Evolutionary conservation across 2,329 filamentous ascomycete genomes (phyloP).

Genomic region (Diplodia corticola): DNA sequence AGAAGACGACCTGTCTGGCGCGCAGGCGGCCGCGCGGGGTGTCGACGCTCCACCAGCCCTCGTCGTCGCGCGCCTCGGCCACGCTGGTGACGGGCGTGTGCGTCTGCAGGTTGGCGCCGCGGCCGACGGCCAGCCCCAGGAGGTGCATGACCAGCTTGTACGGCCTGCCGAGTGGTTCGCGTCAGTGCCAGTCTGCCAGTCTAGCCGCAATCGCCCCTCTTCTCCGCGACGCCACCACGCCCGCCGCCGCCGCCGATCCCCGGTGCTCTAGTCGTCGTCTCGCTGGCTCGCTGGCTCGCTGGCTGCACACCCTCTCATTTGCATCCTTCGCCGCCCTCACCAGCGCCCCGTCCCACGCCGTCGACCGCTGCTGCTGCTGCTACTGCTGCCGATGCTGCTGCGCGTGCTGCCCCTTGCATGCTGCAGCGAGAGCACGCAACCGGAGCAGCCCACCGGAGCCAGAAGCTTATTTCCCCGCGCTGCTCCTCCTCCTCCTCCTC

Average conservation of each 20-base stretch:
- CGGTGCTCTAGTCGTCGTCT: background rate
- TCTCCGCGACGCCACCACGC: background rate
- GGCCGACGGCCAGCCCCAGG: constrained; percentile 25
- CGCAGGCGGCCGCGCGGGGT: constrained; percentile 30
- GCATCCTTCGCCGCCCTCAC: background rate
- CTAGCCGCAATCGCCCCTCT: constrained; percentile 1
- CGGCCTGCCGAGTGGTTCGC: constrained; percentile 26
- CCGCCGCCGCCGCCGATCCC: background rate
- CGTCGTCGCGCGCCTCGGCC: background rate
- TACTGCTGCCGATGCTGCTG: too few relatives aligned
- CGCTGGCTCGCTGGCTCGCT: background rate
- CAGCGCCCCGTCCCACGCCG: too few relatives aligned
- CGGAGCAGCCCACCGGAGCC: background rate
- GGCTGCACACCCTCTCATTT: background rate
- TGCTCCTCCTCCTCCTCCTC: too few relatives aligned
- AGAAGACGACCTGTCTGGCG: constrained; percentile 30
- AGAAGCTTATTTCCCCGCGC: constrained; percentile 17
- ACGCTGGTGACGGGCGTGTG: constrained; percentile 27
- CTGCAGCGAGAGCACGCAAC: background rate
- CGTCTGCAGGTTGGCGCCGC: constrained; percentile 32
- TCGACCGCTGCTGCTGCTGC: too few relatives aligned
- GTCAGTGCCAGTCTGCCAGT: background rate
- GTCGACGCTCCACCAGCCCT: constrained; percentile 22
- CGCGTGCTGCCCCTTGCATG: too few relatives aligned
- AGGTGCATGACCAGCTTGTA: constrained; percentile 35